These are phyloP conservation scores for Phytophthora podocarpi DNA, from an alignment of 352 stramenopile species.

Conservation along the genomic window DNA sequence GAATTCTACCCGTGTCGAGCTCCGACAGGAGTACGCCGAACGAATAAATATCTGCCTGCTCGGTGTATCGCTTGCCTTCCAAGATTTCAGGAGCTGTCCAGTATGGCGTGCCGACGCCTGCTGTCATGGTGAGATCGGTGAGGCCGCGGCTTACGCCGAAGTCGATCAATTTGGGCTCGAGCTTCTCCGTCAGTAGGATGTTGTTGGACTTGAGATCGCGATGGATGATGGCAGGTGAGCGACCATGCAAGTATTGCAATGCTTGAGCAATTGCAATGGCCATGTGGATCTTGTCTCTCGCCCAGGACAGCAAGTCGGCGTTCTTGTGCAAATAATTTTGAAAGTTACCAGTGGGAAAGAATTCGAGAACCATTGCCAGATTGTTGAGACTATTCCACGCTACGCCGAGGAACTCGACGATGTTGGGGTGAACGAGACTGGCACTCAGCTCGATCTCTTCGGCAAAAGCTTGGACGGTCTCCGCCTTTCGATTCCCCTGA, in stretches of 20 bases:
- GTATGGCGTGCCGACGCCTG: no score
- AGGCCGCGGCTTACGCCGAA: constrained; percentile 65
- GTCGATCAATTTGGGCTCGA: constrained; percentile 77
- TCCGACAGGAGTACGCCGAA: constrained; percentile 62
- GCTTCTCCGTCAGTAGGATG: constrained; percentile 64
- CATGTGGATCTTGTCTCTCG: constrained; percentile 44
- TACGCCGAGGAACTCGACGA: constrained; percentile 52
- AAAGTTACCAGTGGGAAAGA: constrained; percentile 17
- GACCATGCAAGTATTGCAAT: constrained; percentile 34
- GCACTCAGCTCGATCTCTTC: constrained; percentile 58
- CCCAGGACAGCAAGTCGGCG: constrained; percentile 32
- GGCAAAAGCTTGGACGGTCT: constrained; percentile 38
- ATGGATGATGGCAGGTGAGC: constrained; percentile 30
- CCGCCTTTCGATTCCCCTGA: constrained; percentile 20
- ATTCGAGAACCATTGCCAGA: constrained; percentile 40
- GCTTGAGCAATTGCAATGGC: constrained; percentile 35
- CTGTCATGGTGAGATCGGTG: constrained; percentile 34
- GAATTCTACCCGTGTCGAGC: constrained; percentile 37
- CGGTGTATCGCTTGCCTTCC: no score
- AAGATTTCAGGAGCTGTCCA: no score
- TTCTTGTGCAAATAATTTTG: constrained; percentile 19
- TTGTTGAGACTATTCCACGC: constrained; percentile 47
- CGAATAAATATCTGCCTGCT: constrained; percentile 66
- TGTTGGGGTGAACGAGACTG: constrained; percentile 49
- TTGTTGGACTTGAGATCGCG: constrained; percentile 45